Evolutionary conservation across 177 flowering plant genomes (phyloP), one percentile per base, ranked within the genome.

Genomic region (Telopea speciosissima): DNA sequence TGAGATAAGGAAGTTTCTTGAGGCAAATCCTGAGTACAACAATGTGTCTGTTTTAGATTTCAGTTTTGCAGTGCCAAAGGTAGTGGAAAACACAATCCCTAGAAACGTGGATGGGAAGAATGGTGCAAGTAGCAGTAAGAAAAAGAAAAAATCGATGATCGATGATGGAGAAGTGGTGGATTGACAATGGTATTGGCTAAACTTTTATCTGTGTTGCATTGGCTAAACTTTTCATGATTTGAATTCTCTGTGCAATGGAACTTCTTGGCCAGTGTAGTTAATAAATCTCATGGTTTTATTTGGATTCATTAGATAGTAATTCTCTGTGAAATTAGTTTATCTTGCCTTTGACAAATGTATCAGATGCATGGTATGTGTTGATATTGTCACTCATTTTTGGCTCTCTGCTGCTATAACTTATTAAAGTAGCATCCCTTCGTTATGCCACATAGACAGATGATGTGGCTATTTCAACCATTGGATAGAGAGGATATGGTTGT

Each of bases 71-170:
- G 40, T 52, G 61, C 94, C 97, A 28, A 92, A 87, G 82, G 62
- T 92, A 19, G 74, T 84, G 84, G 84, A 81, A 24, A 90, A 87
- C 24, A 88, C 90, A 42, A 60, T 87, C 40, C 94, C 91, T 22
- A 77, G 54, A 12, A 24, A 62, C 63, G 68, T 72, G 52, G 72
- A 14, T 45, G 60, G 66, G 63, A 74, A 65, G 68, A 36, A 8
- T 36, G 36, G 14, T 45, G 17, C 68, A 67, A 65, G 31, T 69
- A 63, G 73, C 62, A 69, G 40, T 45, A 83, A 79, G 71, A 85
- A 54, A 62, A n/a, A 26, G n/a, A 81, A 78, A 68, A 59, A 24
- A 31, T 60, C 73, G 24, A 71, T 72, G 64, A 67, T 40, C 12
- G 63, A 28, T 10, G 61, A 58, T 69, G 74, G 26, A 66, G 25